Conservation (phyloP, 1,284 basidiomycete species). For the Microbotryum violaceum region DNA sequence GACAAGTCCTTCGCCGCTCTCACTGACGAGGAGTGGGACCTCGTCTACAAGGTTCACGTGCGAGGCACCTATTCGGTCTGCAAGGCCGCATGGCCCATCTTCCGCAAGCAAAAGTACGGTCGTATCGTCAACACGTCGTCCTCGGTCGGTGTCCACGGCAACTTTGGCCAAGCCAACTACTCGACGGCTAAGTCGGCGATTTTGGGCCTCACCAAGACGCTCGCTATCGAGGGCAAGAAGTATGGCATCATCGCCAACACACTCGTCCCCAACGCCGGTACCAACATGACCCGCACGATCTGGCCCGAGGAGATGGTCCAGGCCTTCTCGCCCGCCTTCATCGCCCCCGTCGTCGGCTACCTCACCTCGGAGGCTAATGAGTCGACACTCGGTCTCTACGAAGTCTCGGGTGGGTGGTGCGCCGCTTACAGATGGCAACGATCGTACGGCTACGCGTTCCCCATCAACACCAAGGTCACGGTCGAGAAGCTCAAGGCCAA, state of each 20-base stretch:
- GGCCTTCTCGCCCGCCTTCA: conserved; percentile 89
- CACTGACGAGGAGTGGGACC: conserved; percentile 90
- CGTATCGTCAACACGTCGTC: conserved; percentile 92
- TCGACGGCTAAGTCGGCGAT: conserved; percentile 90
- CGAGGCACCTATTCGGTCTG: conserved; percentile 53
- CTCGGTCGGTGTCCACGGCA: conserved; percentile 72
- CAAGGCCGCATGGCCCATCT: conserved; percentile 93
- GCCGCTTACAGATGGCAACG: conserved; percentile 91
- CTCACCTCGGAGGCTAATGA: conserved; percentile 75
- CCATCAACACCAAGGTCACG: conserved; percentile 60
- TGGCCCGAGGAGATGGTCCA: conserved; percentile 90
- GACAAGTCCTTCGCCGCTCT: conserved; percentile 66
- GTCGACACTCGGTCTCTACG: conserved; percentile 72
- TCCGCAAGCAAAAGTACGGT: conserved; percentile 95
- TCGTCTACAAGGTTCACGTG: conserved; percentile 80
- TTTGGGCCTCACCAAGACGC: conserved; percentile 77
- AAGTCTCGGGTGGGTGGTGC: conserved; percentile 87
- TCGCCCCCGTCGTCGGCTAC: conserved; percentile 86
- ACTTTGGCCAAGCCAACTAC: conserved; percentile 80
- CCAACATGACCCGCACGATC: conserved; percentile 69
- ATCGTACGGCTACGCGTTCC: conserved; percentile 64
- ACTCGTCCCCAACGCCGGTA: conserved; percentile 35
- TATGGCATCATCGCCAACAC: conserved; percentile 80
- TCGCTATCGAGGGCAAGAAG: conserved; percentile 86
- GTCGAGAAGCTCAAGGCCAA: conserved; percentile 70